Evolutionary conservation across 345 rosid species (phyloP).

Genomic region (Aurinia saxatilis): DNA sequence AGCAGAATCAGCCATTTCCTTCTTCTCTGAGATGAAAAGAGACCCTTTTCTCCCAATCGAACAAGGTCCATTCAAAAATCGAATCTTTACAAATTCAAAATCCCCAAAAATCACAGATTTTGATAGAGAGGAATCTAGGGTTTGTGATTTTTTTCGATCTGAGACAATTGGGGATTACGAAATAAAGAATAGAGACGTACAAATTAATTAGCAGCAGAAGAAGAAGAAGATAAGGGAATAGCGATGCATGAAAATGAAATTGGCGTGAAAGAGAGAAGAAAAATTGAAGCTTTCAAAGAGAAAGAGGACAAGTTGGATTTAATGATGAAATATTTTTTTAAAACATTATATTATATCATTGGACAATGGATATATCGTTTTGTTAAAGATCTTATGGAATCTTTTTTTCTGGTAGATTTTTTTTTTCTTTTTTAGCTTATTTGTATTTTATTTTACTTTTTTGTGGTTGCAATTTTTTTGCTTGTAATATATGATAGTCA

Average conservation of each 20-base stretch:
- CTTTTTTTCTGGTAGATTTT: too few relatives aligned
- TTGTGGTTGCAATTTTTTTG: too few relatives aligned
- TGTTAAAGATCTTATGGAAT: too few relatives aligned
- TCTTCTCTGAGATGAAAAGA: conserved; percentile 40
- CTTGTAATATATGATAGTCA: too few relatives aligned
- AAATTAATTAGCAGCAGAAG: neutral
- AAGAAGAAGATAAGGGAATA: conserved; percentile 4
- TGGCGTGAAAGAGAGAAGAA: neutral
- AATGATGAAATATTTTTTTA: too few relatives aligned
- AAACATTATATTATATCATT: too few relatives aligned
- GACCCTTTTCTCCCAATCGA: conserved; percentile 37
- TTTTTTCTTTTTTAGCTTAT: too few relatives aligned
- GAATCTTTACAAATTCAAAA: neutral
- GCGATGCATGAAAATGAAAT: conserved; percentile 15
- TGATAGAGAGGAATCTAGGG: neutral
- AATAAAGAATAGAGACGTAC: neutral
- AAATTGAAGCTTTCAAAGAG: neutral
- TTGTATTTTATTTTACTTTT: too few relatives aligned
- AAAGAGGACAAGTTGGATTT: conserved; percentile 18
- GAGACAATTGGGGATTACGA: neutral
- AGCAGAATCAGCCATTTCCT: conserved; percentile 55
- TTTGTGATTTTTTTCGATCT: neutral
- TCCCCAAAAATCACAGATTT: neutral
- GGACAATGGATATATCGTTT: too few relatives aligned
- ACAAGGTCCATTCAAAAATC: conserved; percentile 42